phyloP scores from a whole-genome alignment of 495 filamentous ascomycete genomes.

The Penicillium fimorum region DNA sequence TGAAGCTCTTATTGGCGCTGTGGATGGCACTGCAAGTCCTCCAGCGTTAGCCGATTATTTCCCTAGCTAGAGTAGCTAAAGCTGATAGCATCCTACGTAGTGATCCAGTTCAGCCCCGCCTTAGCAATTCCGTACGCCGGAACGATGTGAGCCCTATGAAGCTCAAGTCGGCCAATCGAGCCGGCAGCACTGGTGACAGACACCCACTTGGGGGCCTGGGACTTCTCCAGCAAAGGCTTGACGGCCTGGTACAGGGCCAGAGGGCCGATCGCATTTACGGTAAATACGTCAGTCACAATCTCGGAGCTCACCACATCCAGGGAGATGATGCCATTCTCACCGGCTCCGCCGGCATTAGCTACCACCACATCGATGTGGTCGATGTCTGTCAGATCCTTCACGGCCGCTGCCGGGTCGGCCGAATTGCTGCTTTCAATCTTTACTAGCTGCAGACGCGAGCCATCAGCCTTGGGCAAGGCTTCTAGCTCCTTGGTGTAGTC shows the following conservation, averaged over 20 bases:
- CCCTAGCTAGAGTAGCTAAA: not conserved
- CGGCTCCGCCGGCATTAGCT: not conserved
- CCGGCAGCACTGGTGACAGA: not conserved
- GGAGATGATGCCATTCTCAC: not conserved
- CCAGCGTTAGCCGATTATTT: not conserved
- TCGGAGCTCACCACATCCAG: not conserved
- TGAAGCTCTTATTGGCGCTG: not conserved
- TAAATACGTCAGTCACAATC: not conserved
- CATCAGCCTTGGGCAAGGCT: not conserved
- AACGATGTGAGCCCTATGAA: not conserved
- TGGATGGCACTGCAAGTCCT: not conserved
- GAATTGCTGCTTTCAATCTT: conserved; percentile 1
- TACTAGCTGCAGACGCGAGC: not conserved
- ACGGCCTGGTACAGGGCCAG: not conserved
- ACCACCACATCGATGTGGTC: not conserved
- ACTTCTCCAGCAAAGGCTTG: not conserved
- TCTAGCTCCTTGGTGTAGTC: not conserved
- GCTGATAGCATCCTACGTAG: not conserved
- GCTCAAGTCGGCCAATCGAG: not conserved
- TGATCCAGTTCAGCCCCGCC: not conserved
- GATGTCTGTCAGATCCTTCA: not conserved
- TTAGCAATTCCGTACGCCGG: not conserved
- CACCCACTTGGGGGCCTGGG: not conserved
- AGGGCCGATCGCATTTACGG: not conserved
- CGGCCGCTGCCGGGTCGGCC: not conserved